Evolutionary conservation across 1,139 yeast genomes (phyloP).

Genomic region (Suhomyces anneliseae): DNA sequence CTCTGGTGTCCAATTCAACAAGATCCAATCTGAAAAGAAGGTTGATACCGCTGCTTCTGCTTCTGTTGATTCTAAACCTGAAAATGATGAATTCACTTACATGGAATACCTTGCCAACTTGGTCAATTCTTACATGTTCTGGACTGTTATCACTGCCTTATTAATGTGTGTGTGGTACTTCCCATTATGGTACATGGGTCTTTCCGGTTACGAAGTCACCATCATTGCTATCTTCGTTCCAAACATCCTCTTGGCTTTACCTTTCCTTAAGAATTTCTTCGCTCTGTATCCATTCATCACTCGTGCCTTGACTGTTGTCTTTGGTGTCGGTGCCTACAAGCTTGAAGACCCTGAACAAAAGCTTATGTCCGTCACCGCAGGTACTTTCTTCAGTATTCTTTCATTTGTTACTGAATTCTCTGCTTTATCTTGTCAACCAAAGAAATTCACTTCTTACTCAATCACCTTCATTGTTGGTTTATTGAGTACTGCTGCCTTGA

Average conservation of each 20-base stretch:
- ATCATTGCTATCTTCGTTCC: constrained; percentile 54
- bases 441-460: constrained; percentile 51
- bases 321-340: constrained; percentile 77
- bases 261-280: constrained; percentile 48
- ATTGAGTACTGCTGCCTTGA: constrained; percentile 68
- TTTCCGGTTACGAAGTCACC: constrained; percentile 87
- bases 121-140: constrained; percentile 68
- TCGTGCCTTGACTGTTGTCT: constrained; percentile 55
- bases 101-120: constrained; percentile 47
- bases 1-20: constrained; percentile 18
- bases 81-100: constrained; percentile 31
- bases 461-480: constrained; percentile 72
- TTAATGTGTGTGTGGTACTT: constrained; percentile 93
- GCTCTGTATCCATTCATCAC: constrained; percentile 45
- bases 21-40: neutral
- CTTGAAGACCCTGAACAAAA: constrained; percentile 68
- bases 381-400: constrained; percentile 62
- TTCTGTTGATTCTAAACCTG: constrained; percentile 1
- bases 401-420: constrained; percentile 63
- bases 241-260: constrained; percentile 56
- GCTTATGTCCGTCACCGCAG: constrained; percentile 64
- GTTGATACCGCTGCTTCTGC: neutral
- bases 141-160: constrained; percentile 81
- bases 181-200: constrained; percentile 98
- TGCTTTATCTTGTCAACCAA: constrained; percentile 42